Evolutionary conservation across 768 basidiomycete genomes (phyloP), one percentile per base, ranked within the genome.

Genomic region (Naganishia vishniacii): DNA sequence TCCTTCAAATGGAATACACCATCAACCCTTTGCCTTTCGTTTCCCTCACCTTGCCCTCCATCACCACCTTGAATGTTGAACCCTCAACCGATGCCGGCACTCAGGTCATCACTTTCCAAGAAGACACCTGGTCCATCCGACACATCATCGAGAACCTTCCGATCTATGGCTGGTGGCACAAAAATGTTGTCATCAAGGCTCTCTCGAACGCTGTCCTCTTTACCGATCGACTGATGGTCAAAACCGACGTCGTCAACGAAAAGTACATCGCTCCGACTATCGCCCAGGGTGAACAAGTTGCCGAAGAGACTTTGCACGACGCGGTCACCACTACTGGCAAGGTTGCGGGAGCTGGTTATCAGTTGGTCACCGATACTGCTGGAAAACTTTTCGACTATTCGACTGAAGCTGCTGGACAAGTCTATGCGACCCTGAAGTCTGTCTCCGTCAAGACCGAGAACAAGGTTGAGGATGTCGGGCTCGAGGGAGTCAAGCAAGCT

Each of bases 81-180:
- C 59, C 59, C n/a, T n/a, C 59, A 26, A 60, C 59, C 12, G 53
- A 45, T 60, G 59, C 59, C 6, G 59, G 59, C 15, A 47, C 42
- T 45, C 59, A 45, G 18, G 37, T 45, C 44, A 47, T 60, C 32
- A 45, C 42, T 25, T 45, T 20, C n/a, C 59, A 60, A 47, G 59
- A 60, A 34, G 59, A 60, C 59, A 47, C 46, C 18, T 60, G 59
- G 59, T 45, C 59, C 4, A 20, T 60, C 20, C 59, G 46, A 60
- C 44, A 47, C 29, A 45, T 60, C 29, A 45, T 60, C 44, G 59
- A 60, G 31, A 47, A 45, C 59, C n/a, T 60, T n/a, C 59, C 59
- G 0, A 60, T 60, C 42, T 45, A 45, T 28, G 59, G 59, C 29
- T 60, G 59, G 59, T 60, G 59, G 59, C 46, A 60, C 59, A 60